Evolutionary conservation across 495 filamentous ascomycete genomes (phyloP).

Genomic region (Clavariopsis aquatica): DNA sequence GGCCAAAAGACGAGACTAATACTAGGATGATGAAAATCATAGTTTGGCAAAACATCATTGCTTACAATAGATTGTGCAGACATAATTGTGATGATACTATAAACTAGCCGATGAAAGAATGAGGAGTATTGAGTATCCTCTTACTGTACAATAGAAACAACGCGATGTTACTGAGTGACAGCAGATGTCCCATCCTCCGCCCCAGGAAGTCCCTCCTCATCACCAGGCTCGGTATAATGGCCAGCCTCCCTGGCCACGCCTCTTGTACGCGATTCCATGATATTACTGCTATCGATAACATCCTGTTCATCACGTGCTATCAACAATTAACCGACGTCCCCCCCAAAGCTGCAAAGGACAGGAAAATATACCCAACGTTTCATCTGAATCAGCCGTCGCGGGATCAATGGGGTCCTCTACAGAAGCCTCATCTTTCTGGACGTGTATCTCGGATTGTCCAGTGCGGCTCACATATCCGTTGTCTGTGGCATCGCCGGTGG

Average conservation of each 20-base stretch:
- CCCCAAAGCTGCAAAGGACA: neutral
- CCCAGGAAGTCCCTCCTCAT: constrained; percentile 51
- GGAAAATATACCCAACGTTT: constrained; percentile 51
- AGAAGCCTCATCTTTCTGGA: constrained; percentile 53
- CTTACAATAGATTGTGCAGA: too few species aligned
- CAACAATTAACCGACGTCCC: neutral
- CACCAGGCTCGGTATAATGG: constrained; percentile 54
- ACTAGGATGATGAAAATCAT: too few species aligned
- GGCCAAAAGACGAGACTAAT: neutral
- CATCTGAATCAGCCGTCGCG: constrained; percentile 52
- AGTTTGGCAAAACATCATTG: too few species aligned
- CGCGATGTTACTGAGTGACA: constrained; percentile 5
- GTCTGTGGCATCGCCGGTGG: constrained; percentile 40
- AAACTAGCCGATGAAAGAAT: too few species aligned
- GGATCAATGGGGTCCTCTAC: constrained; percentile 54
- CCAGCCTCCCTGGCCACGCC: constrained; percentile 50
- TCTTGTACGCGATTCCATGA: constrained; percentile 52
- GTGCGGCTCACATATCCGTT: constrained; percentile 49
- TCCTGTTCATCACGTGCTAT: constrained; percentile 56
- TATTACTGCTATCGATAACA: constrained; percentile 55
- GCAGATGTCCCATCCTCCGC: constrained; percentile 39
- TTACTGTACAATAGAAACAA: too few species aligned
- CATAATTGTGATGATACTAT: too few species aligned
- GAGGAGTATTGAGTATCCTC: too few species aligned
- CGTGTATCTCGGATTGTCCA: constrained; percentile 53